Evolutionary conservation across 2,329 filamentous ascomycete genomes (phyloP), one percentile per base, ranked within the genome.

Genomic region (Ophiocordyceps unilateralis): DNA sequence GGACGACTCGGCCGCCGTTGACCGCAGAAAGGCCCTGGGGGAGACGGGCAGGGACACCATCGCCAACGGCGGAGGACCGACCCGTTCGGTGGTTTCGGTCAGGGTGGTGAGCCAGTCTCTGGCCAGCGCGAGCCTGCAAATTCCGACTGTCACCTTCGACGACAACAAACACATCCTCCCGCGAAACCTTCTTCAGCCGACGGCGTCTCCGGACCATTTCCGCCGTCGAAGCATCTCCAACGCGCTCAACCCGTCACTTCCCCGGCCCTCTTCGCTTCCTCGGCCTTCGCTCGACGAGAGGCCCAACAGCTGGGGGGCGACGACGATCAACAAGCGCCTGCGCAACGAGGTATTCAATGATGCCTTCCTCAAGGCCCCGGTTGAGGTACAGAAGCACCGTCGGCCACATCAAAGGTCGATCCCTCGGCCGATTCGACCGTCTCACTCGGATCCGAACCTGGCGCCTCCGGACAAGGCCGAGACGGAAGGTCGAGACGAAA

Each of bases 161-260:
- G 88, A 95, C 58, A 96, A 96, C 57, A 77, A 82, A 49, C 89
- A 96, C 56, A 93, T 96, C 45, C 78, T 95, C 37, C 89, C 89
- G 1, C 78, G 85, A 39, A 84, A 83, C 53, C 70, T 95, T 23
- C 81, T 95, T 41, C 76, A 78, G 43, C 69, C 79, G 17, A 68
- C 77, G 24, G 55, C 61, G 4, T 56, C 60, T 8, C 53, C 56
- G 5, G 56, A 57, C 4, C 51, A 51, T 23, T 50, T 53, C 23
- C 53, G 60, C 19, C 58, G 58, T 20, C 53, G 57, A 34, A 62
- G 59, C 39, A 53, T 55, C 12, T 61, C 60, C 28, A 21, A 39
- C 36, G 19, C 36, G 17, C 19, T 39, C n/a, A n/a, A 36, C 17
- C 32, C 32, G 11, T 15, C 28, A 15, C 28, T 15, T 11, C 28